Percentiles rank a stretch among this genome's conserved stretches.
Conservation (phyloP, 192 early-diverging fungal genomes). For the Borealophlyctis nickersoniae region DNA sequence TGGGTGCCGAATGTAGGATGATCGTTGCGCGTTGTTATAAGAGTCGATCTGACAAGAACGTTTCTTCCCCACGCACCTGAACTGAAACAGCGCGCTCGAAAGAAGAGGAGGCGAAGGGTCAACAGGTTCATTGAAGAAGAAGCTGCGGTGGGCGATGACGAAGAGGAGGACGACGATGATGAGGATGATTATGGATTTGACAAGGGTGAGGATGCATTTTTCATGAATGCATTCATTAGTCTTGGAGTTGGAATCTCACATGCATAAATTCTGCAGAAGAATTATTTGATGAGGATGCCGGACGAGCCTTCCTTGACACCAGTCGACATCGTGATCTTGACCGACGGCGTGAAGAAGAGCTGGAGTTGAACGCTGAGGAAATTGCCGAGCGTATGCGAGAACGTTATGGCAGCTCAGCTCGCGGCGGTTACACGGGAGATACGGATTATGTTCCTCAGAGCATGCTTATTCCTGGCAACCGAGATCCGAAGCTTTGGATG, state of each 20-base stretch:
- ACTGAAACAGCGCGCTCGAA: neutral
- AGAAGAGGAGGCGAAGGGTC: conserved; percentile 12
- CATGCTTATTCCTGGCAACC: conserved; percentile 77
- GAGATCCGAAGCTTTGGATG: conserved; percentile 91
- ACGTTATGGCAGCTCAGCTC: conserved; percentile 66
- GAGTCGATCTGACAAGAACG: neutral
- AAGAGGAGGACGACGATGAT: conserved; percentile 74
- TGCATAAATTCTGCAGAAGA: conserved; percentile 44
- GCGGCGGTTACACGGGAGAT: conserved; percentile 39
- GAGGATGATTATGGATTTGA: conserved; percentile 48
- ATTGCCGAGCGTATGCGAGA: conserved; percentile 72
- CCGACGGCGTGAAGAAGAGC: conserved; percentile 56
- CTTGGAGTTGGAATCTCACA: neutral
- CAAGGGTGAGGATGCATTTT: neutral
- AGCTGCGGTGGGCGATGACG: conserved; percentile 73
- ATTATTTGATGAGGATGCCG: conserved; percentile 69
- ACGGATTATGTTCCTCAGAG: conserved; percentile 70
- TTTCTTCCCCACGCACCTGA: neutral
- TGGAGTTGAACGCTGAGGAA: conserved; percentile 79
- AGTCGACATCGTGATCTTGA: conserved; percentile 66
- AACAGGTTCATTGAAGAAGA: conserved; percentile 66
- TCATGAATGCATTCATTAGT: neutral
- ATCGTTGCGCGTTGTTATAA: neutral
- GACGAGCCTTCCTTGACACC: conserved; percentile 54
- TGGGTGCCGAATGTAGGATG: neutral